Evolutionary conservation across 1,284 basidiomycete genomes (phyloP).

Genomic region (Puccinia triticina): DNA sequence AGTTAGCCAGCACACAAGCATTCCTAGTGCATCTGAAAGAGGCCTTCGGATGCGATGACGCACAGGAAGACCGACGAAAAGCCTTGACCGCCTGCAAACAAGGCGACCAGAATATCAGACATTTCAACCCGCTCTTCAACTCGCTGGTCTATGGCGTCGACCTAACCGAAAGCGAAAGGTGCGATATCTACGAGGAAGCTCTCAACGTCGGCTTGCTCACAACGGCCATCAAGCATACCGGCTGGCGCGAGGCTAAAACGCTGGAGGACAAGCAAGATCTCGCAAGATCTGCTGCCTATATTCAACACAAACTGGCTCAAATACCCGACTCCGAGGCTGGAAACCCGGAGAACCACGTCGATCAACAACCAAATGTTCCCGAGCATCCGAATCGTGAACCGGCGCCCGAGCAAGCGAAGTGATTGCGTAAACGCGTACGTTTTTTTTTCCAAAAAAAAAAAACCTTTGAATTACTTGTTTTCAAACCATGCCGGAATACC

Average conservation of each 20-base stretch:
- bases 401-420: too few relatives aligned
- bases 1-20: background rate
- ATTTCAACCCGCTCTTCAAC: background rate
- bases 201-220: background rate
- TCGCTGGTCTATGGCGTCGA: conserved; percentile 7
- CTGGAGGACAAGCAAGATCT: background rate
- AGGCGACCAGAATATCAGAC: background rate
- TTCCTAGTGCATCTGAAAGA: background rate
- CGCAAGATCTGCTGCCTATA: background rate
- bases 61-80: background rate
- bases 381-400: too few relatives aligned
- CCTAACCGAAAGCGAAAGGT: background rate
- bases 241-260: background rate
- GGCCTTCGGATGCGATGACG: background rate
- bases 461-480: too few relatives aligned
- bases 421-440: too few relatives aligned
- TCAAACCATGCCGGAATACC: too few relatives aligned
- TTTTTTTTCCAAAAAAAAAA: too few relatives aligned
- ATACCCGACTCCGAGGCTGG: background rate
- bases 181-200: conserved; percentile 5
- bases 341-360: background rate
- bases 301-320: background rate
- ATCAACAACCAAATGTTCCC: background rate
- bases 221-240: background rate
- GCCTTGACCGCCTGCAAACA: background rate